phyloP scores from a whole-genome alignment of 2,329 filamentous ascomycete genomes.

The Lecanicillium sp. region DNA sequence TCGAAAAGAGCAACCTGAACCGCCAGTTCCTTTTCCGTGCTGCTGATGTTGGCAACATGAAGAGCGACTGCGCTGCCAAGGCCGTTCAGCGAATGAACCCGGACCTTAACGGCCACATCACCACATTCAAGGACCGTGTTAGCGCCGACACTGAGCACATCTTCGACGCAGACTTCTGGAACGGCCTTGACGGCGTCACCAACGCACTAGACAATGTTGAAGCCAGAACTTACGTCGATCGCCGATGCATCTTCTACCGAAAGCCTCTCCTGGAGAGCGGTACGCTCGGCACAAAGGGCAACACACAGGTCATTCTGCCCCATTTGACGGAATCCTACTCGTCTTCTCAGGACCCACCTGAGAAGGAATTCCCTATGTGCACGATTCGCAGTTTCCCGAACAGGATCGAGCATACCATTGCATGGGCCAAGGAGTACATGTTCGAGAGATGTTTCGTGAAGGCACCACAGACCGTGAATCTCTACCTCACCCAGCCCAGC shows the following conservation, averaged over 20 bases:
- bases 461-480: conserved; percentile 85
- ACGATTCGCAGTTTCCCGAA: conserved; percentile 96
- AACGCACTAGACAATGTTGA: conserved; percentile 98
- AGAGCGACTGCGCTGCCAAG: conserved; percentile 86
- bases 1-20: conserved; percentile 98
- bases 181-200: conserved; percentile 78
- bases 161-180: conserved; percentile 93
- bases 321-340: conserved; percentile 94
- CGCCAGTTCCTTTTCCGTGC: conserved; percentile 92
- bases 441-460: conserved; percentile 94
- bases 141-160: conserved; percentile 86
- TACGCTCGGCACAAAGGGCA: conserved; percentile 97
- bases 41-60: conserved; percentile 89
- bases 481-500: conserved; percentile 85
- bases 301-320: conserved; percentile 92
- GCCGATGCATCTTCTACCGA: conserved; percentile 95
- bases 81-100: conserved; percentile 97
- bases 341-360: conserved; percentile 86
- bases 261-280: conserved; percentile 95
- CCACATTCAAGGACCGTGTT: conserved; percentile 79
- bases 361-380: conserved; percentile 99
- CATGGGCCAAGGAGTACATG: conserved; percentile 84
- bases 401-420: conserved; percentile 96
- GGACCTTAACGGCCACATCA: conserved; percentile 78
- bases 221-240: conserved; percentile 90